Percentiles rank a stretch among this genome's conserved stretches.
Evolutionary conservation across 2,329 filamentous ascomycete species (phyloP).

Genomic region (Trichoderma simmonsii): DNA sequence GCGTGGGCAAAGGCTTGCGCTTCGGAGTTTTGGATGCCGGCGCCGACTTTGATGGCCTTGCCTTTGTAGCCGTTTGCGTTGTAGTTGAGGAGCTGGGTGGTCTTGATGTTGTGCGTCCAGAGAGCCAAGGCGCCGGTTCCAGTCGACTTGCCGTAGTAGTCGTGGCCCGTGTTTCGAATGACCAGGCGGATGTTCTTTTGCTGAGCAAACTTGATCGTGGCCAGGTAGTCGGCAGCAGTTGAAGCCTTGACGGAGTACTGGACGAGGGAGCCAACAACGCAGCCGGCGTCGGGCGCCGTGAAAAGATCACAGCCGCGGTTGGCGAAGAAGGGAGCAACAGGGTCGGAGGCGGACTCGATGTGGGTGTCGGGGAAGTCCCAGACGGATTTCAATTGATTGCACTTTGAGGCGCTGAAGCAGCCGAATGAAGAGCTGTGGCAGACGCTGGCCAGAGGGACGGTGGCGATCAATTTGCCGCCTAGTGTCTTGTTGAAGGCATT

Average conservation of each 20-base stretch:
- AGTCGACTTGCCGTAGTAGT: slow-evolving; percentile 35
- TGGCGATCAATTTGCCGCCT: slow-evolving; percentile 48
- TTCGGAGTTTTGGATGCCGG: slow-evolving; percentile 51
- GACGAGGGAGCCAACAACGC: background rate
- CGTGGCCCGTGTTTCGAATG: slow-evolving; percentile 34
- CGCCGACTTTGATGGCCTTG: slow-evolving; percentile 50
- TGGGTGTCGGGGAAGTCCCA: slow-evolving; percentile 6
- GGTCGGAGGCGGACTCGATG: background rate
- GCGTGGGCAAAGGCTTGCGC: slow-evolving; percentile 42
- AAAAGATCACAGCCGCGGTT: slow-evolving; percentile 13
- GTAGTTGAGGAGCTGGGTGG: slow-evolving; percentile 37
- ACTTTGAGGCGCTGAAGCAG: slow-evolving; percentile 42
- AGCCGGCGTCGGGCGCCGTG: background rate
- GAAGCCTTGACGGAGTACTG: slow-evolving; percentile 20
- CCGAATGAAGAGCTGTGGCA: slow-evolving; percentile 43
- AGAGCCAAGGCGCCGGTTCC: slow-evolving; percentile 40
- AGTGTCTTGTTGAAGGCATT: slow-evolving; percentile 50
- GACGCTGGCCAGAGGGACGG: slow-evolving; percentile 46
- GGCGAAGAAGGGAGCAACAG: slow-evolving; percentile 11
- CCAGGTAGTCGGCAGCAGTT: background rate
- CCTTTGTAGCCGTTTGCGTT: slow-evolving; percentile 46
- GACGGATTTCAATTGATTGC: slow-evolving; percentile 24
- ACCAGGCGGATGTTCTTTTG: slow-evolving; percentile 43
- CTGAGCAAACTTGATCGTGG: slow-evolving; percentile 32
- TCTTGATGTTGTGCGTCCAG: slow-evolving; percentile 41